Conservation (phyloP, 306 rosid genomes). For the Cicer arietinum region DNA sequence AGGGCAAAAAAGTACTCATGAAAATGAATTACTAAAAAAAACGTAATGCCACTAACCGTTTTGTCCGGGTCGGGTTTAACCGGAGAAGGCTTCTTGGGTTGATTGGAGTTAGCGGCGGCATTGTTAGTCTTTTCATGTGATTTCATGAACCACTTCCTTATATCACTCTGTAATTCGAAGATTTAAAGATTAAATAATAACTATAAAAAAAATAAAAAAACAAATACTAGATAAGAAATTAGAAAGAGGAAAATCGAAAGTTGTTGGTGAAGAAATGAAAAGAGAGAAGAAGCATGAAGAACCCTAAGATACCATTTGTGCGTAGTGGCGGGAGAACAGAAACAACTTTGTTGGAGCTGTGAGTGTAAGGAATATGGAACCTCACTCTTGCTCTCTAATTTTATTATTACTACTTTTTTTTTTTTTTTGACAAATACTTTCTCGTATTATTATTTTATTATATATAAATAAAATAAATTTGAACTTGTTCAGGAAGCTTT, state of each 20-base stretch:
- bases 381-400: background rate
- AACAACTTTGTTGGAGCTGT: background rate
- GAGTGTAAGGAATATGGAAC: background rate
- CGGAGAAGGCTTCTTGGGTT: slow-evolving; percentile 52
- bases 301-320: slow-evolving; percentile 59
- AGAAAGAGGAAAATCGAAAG: slow-evolving; percentile 6
- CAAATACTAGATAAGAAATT: background rate
- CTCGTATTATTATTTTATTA: too few species aligned
- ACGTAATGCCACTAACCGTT: slow-evolving; percentile 52
- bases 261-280: background rate
- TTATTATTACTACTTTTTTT: background rate
- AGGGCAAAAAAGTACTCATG: background rate
- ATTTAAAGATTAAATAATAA: background rate
- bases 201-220: background rate
- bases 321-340: slow-evolving; percentile 44
- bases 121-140: slow-evolving; percentile 70
- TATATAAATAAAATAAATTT: too few species aligned
- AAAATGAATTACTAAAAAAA: slow-evolving; percentile 14
- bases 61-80: slow-evolving; percentile 51
- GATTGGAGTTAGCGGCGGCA: slow-evolving; percentile 51
- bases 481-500: too few species aligned
- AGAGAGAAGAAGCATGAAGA: slow-evolving; percentile 27
- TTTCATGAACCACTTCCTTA: slow-evolving; percentile 97
- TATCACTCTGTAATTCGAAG: slow-evolving; percentile 62
- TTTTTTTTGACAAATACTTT: background rate